Conservation (phyloP, 176 grass and related monocot genomes). For the Aegilops longissima region DNA sequence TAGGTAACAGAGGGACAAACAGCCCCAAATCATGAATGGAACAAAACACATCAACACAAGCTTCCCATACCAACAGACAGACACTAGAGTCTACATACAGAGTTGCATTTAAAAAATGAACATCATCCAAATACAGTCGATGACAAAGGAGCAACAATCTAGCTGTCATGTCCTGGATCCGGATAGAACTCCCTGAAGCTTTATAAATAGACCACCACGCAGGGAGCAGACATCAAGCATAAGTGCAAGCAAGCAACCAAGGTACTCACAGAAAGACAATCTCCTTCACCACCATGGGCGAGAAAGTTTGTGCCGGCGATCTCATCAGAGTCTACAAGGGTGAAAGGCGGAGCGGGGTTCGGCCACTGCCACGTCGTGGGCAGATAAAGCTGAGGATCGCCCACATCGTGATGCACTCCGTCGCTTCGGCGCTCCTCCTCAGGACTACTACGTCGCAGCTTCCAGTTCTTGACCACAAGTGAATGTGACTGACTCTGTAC, state of each 20-base stretch:
- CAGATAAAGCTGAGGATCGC: constrained; percentile 59
- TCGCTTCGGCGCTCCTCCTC: constrained; percentile 36
- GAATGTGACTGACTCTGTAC: constrained; percentile 1
- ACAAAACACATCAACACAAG: constrained; percentile 23
- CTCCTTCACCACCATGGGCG: constrained; percentile 38
- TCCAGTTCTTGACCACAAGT: constrained; percentile 40
- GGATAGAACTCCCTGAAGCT: no score
- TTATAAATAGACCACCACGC: no score
- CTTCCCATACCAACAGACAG: constrained; percentile 33
- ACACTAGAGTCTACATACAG: background rate
- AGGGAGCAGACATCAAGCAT: no score
- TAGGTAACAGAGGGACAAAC: constrained; percentile 37
- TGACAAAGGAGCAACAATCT: constrained; percentile 23
- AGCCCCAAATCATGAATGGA: constrained; percentile 32
- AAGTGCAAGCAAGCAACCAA: no score
- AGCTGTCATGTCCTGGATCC: constrained; percentile 41
- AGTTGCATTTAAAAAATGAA: constrained; percentile 24
- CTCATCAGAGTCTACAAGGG: constrained; percentile 33
- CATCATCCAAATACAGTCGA: background rate
- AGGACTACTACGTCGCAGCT: constrained; percentile 36
- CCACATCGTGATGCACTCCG: constrained; percentile 31
- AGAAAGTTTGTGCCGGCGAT: constrained; percentile 11
- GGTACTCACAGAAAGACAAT: no score
- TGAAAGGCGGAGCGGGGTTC: constrained; percentile 26
- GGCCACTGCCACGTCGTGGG: constrained; percentile 37